These are phyloP conservation scores for Talinum fruticosum DNA, from an alignment of 148 eudicot genomes.

Conservation along the genomic window DNA sequence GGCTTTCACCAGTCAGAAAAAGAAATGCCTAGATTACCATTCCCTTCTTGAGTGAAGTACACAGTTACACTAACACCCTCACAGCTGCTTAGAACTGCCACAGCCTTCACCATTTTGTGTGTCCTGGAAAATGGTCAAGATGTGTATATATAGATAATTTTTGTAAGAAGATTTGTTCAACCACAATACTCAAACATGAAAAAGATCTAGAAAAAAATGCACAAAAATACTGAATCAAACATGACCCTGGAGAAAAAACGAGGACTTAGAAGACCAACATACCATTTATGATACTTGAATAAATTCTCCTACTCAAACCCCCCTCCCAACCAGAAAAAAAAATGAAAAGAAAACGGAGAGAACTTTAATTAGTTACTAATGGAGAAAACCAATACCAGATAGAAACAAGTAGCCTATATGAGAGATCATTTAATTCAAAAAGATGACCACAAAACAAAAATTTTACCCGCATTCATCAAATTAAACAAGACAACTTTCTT, in stretches of 20 bases:
- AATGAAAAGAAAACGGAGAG: too few species aligned
- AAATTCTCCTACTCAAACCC: too few species aligned
- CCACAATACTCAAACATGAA: too few species aligned
- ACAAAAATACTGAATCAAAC: background rate
- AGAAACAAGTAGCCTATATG: background rate
- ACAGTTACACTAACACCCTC: constrained; percentile 78
- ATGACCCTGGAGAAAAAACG: too few species aligned
- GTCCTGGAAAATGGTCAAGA: constrained; percentile 50
- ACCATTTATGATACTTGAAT: too few species aligned
- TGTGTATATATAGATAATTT: too few species aligned
- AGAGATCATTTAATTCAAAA: background rate
- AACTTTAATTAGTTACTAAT: too few species aligned
- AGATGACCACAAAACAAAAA: too few species aligned
- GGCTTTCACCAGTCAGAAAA: background rate
- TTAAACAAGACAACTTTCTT: background rate
- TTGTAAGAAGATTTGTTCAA: too few species aligned
- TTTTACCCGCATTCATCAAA: too few species aligned
- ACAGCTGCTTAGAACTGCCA: constrained; percentile 67
- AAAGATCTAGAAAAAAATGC: background rate
- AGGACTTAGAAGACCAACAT: too few species aligned
- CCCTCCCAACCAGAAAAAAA: too few species aligned
- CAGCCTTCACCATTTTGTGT: constrained; percentile 87
- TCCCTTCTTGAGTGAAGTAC: constrained; percentile 69
- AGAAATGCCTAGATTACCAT: constrained; percentile 40
- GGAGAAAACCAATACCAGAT: background rate